Evolutionary conservation across 164 flowering plant species (phyloP).

Genomic region (Vitis amurensis): DNA sequence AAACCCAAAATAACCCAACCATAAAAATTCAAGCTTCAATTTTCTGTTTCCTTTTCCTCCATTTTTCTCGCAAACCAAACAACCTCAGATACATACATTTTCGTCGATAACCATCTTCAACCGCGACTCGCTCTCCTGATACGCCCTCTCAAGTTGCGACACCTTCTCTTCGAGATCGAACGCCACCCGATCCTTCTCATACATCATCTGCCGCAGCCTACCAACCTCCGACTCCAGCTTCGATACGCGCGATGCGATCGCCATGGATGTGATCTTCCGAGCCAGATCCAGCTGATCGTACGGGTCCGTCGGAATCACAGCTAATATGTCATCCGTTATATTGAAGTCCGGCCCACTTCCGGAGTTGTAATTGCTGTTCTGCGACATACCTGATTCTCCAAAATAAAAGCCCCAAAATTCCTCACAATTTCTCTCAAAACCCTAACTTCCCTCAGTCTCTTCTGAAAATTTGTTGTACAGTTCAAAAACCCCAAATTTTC

Average conservation of each 20-base stretch:
- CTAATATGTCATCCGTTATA: conserved; percentile 67
- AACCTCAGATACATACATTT: conserved; percentile 44
- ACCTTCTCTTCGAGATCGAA: conserved; percentile 63
- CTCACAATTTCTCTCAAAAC: background rate
- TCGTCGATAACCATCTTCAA: conserved; percentile 55
- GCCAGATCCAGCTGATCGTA: conserved; percentile 95
- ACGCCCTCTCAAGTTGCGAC: conserved; percentile 32
- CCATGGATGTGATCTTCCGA: conserved; percentile 91
- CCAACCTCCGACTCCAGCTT: conserved; percentile 68
- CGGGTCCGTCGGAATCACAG: conserved; percentile 89
- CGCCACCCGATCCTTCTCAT: conserved; percentile 66
- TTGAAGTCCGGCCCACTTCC: conserved; percentile 52
- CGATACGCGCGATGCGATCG: conserved; percentile 91
- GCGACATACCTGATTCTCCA: conserved; percentile 29
- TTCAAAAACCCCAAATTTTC: too few species aligned
- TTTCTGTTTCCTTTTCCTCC: too few species aligned
- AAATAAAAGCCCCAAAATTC: background rate
- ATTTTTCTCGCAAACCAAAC: too few species aligned
- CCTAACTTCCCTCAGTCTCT: conserved; percentile 10
- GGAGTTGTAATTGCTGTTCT: conserved; percentile 21
- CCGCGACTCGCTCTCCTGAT: conserved; percentile 48
- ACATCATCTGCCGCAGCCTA: conserved; percentile 46
- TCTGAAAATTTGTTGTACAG: background rate
- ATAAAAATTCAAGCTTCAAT: too few species aligned
- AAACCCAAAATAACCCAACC: too few species aligned